Percentiles rank a stretch among this genome's conserved stretches.
These are phyloP conservation scores for Cytospora leucostoma DNA, from an alignment of 2,329 filamentous ascomycete species.

Conservation along the genomic window DNA sequence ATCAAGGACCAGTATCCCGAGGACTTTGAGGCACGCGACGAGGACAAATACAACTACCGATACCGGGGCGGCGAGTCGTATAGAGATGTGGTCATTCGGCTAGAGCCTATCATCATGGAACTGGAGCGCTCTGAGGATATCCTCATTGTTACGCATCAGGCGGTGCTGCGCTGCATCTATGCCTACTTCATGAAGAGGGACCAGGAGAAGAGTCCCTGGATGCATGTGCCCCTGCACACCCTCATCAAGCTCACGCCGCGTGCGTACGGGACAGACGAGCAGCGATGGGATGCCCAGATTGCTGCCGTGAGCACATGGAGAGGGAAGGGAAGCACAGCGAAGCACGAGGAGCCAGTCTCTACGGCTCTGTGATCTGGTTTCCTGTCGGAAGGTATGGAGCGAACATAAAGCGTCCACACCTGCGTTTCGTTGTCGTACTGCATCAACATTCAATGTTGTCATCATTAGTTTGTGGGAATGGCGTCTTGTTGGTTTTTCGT, in stretches of 20 bases:
- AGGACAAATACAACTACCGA: conserved; percentile 99
- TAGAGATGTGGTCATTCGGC: conserved; percentile 93
- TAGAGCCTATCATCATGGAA: conserved; percentile 99
- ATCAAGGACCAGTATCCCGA: conserved; percentile 90
- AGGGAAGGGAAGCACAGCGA: conserved; percentile 88
- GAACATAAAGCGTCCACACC: not conserved
- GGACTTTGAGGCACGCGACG: conserved; percentile 92
- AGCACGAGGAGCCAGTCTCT: conserved; percentile 68
- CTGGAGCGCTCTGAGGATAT: conserved; percentile 95
- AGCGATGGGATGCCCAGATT: conserved; percentile 86
- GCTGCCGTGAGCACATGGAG: conserved; percentile 96
- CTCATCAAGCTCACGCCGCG: conserved; percentile 94
- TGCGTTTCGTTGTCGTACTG: not conserved
- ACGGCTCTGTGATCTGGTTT: conserved; percentile 31
- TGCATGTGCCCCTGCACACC: conserved; percentile 95
- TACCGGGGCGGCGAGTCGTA: conserved; percentile 96
- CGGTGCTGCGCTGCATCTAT: conserved; percentile 94
- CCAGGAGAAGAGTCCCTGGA: conserved; percentile 92
- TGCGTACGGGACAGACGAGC: conserved; percentile 90
- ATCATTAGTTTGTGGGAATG: conserved; percentile 6
- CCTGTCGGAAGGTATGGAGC: not conserved
- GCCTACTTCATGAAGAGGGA: conserved; percentile 98
- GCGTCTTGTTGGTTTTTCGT: not conserved
- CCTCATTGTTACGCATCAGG: conserved; percentile 96
- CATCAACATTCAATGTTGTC: conserved; percentile 16